Evolutionary conservation across 2,329 filamentous ascomycete genomes (phyloP).

Genomic region (Aspergillus ibericus): DNA sequence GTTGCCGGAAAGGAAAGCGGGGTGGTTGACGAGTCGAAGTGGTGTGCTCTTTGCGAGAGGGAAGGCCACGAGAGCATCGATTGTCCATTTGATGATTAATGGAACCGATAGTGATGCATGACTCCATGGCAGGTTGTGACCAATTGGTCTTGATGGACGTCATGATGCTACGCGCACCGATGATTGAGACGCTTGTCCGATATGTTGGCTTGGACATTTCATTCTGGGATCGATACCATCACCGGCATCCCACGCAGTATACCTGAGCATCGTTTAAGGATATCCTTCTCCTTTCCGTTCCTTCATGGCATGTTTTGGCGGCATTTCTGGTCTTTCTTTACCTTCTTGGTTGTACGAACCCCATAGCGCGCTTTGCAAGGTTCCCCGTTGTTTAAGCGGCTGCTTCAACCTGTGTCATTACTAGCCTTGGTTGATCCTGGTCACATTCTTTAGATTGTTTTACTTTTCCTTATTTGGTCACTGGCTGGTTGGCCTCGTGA

Average conservation of each 20-base stretch:
- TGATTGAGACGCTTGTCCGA: not conserved
- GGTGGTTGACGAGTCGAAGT: conserved; percentile 79
- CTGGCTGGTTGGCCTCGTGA: not conserved
- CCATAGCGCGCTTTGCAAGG: not conserved
- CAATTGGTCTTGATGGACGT: not conserved
- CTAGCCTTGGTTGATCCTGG: not conserved
- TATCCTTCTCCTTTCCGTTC: not conserved
- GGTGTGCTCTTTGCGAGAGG: conserved; percentile 94
- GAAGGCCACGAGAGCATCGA: conserved; percentile 96
- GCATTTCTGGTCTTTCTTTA: conserved; percentile 1
- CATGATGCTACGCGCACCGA: not conserved
- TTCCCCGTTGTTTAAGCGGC: not conserved
- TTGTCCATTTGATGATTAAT: conserved; percentile 80
- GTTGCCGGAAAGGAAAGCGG: conserved; percentile 77
- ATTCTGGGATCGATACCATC: not conserved
- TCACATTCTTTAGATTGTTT: not conserved
- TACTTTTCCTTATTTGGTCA: not conserved
- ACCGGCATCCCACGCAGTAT: not conserved
- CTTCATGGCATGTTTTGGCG: not conserved
- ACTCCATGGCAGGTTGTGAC: not conserved
- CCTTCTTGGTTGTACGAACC: not conserved
- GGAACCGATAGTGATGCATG: not conserved
- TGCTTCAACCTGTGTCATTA: not conserved
- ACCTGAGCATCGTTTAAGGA: not conserved
- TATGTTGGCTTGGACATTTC: not conserved